These are phyloP conservation scores for Colletotrichum lupini DNA, from an alignment of 2,329 filamentous ascomycete species.

Conservation along the genomic window DNA sequence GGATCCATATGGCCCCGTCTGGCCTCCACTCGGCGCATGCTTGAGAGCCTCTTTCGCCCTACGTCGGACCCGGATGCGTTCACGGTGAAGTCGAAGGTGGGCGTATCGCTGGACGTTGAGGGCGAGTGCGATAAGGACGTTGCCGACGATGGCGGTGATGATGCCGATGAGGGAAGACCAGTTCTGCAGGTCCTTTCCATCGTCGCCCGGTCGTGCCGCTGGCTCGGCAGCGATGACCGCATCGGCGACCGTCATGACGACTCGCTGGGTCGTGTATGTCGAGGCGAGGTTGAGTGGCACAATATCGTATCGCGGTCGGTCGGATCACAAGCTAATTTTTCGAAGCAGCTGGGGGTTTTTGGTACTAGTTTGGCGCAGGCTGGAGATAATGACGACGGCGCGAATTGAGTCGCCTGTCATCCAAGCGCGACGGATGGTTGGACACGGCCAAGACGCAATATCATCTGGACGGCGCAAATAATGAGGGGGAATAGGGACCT, in stretches of 20 bases:
- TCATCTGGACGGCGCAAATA: conserved; percentile 31
- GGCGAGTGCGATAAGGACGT: conserved; percentile 92
- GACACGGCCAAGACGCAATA: conserved; percentile 21
- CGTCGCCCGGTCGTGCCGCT: conserved; percentile 39
- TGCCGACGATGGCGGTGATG: conserved; percentile 89
- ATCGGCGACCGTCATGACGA: conserved; percentile 20
- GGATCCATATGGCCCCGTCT: conserved; percentile 48
- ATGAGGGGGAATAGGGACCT: background rate
- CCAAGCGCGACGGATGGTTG: conserved; percentile 31
- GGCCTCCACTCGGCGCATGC: conserved; percentile 48
- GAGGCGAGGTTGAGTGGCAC: background rate
- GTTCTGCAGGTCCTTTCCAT: conserved; percentile 65
- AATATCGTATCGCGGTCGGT: background rate
- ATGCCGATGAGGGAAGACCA: conserved; percentile 98
- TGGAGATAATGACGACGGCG: conserved; percentile 27
- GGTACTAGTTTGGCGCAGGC: conserved; percentile 25
- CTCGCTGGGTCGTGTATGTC: background rate
- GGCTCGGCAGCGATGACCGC: conserved; percentile 29
- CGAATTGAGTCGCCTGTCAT: conserved; percentile 22
- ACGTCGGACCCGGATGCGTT: conserved; percentile 69
- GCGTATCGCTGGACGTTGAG: conserved; percentile 97
- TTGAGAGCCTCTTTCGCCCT: conserved; percentile 66
- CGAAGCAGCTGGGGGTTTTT: background rate
- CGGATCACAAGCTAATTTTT: conserved; percentile 8
- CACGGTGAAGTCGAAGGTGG: conserved; percentile 83